phyloP scores from a whole-genome alignment of 345 rosid genomes.

The Gossypium raimondii region DNA sequence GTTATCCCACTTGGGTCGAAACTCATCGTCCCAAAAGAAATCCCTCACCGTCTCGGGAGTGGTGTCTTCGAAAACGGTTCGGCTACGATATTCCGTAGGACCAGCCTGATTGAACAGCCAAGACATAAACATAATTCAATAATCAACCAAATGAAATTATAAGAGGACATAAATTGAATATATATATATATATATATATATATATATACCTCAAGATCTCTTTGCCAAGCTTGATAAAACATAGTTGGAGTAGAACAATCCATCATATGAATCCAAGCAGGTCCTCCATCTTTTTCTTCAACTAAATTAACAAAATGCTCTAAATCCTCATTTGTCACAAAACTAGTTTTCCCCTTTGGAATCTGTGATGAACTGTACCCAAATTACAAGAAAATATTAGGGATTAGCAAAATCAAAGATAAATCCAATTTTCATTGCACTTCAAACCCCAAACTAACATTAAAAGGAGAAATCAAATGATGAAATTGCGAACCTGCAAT shows the following conservation, averaged over 20 bases:
- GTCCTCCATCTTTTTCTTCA: constrained; percentile 90
- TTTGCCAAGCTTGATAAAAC: constrained; percentile 84
- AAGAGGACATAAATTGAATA: too few relatives aligned
- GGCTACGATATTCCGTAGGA: constrained; percentile 86
- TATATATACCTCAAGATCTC: constrained; percentile 68
- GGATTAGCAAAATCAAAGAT: constrained; percentile 12
- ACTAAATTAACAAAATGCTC: constrained; percentile 61
- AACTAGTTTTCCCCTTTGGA: constrained; percentile 31
- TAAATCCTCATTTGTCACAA: constrained; percentile 62
- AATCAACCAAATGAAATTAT: constrained; percentile 20
- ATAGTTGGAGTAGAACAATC: constrained; percentile 66
- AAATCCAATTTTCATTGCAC: neutral
- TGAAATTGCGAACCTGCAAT: constrained; percentile 46
- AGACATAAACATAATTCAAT: constrained; percentile 10
- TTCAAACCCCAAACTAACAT: too few relatives aligned
- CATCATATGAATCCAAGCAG: constrained; percentile 97
- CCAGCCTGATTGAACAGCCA: constrained; percentile 38
- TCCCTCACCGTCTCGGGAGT: constrained; percentile 86
- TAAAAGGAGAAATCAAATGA: neutral
- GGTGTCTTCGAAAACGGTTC: constrained; percentile 83
- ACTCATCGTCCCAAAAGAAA: constrained; percentile 97
- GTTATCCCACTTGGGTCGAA: constrained; percentile 78
- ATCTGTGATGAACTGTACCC: constrained; percentile 36
- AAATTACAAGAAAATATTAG: neutral
- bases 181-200: too few relatives aligned